These are phyloP conservation scores for Fusarium camptoceras DNA, from an alignment of 2,329 filamentous ascomycete species.

Conservation along the genomic window DNA sequence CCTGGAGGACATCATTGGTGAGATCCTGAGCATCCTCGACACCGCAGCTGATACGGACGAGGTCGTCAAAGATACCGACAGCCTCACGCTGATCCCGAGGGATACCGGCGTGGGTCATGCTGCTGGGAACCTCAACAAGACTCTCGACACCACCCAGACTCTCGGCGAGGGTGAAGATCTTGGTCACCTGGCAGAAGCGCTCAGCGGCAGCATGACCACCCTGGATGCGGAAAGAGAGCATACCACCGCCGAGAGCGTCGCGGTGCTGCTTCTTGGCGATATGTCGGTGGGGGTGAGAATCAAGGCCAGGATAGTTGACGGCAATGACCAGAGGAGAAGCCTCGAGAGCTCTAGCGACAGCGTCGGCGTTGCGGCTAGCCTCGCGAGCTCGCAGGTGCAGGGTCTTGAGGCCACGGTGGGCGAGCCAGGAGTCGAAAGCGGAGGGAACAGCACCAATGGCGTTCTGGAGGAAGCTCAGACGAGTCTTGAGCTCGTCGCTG, in stretches of 20 bases:
- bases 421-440: constrained; percentile 97
- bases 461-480: constrained; percentile 93
- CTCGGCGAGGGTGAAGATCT: constrained; percentile 94
- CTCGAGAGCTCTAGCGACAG: constrained; percentile 81
- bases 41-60: constrained; percentile 92
- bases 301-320: constrained; percentile 95
- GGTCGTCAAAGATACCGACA: constrained; percentile 93
- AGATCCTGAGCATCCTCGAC: constrained; percentile 92
- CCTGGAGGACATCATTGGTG: constrained; percentile 82
- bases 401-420: constrained; percentile 96
- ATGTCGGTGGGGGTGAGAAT: constrained; percentile 85
- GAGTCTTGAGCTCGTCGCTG: constrained; percentile 79
- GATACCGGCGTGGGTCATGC: constrained; percentile 98
- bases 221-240: constrained; percentile 95
- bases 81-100: constrained; percentile 90
- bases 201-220: constrained; percentile 89
- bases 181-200: constrained; percentile 89
- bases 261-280: constrained; percentile 94
- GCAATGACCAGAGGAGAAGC: constrained; percentile 83
- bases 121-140: constrained; percentile 89
- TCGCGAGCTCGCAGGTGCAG: constrained; percentile 92
- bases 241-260: constrained; percentile 92
- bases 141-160: constrained; percentile 92
- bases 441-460: constrained; percentile 96
- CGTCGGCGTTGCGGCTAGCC: constrained; percentile 82